A percentile compares a stretch with the other conserved stretches of the same genome.
phyloP scores from a whole-genome alignment of 441 rosid species.

The Adansonia rubrostipa region DNA sequence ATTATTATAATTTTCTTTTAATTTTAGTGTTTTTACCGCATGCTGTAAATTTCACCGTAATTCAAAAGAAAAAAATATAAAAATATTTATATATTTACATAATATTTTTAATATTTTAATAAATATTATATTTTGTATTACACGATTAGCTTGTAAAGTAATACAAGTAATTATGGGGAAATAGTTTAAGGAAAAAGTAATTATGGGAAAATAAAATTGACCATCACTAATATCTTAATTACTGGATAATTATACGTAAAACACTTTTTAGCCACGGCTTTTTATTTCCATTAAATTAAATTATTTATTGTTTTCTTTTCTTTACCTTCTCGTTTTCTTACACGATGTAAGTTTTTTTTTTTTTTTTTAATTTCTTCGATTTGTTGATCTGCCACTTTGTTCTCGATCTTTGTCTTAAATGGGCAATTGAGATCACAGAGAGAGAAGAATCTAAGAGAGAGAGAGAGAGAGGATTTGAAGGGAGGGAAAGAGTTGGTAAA shows the following conservation, averaged over 20 bases:
- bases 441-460: not conserved
- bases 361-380: conserved; percentile 46
- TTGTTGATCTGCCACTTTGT: conserved; percentile 79
- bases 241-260: conserved; percentile 24
- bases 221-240: conserved; percentile 25
- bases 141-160: no score
- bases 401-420: conserved; percentile 68
- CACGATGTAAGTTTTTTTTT: conserved; percentile 35
- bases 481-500: conserved; percentile 33
- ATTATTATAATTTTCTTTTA: not conserved
- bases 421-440: conserved; percentile 43
- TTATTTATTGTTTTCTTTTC: conserved; percentile 8
- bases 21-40: not conserved
- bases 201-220: conserved; percentile 1
- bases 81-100: no score
- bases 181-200: not conserved
- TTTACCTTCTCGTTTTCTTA: conserved; percentile 49
- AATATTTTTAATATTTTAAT: no score
- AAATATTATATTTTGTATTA: no score
- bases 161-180: not conserved
- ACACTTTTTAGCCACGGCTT: conserved; percentile 11
- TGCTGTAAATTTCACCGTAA: conserved; percentile 30
- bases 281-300: conserved; percentile 27
- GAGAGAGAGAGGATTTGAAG: conserved; percentile 39
- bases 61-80: conserved; percentile 10